Evolutionary conservation across 208 protist species (phyloP).

Genomic region (Herpetomonas samuelpessoai): DNA sequence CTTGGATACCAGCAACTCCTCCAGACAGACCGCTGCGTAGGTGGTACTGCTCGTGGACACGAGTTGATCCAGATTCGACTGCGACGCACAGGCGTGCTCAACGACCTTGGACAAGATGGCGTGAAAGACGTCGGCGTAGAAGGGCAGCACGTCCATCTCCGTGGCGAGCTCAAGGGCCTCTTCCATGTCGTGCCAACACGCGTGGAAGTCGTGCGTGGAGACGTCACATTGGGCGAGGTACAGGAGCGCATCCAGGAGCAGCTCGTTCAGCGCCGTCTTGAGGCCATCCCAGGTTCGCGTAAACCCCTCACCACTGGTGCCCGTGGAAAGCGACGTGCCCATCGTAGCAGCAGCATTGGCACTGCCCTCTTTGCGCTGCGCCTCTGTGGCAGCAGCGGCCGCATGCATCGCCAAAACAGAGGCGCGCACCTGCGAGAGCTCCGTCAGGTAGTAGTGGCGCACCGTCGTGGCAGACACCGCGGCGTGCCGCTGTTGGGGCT

Average conservation of each 20-base stretch:
- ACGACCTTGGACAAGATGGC: slow-evolving; percentile 28
- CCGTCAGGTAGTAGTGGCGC: slow-evolving; percentile 4
- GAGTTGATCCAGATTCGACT: slow-evolving; percentile 34
- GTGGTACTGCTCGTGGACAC: slow-evolving; percentile 22
- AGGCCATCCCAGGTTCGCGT: slow-evolving; percentile 6
- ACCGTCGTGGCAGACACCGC: background rate
- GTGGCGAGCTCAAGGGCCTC: slow-evolving; percentile 32
- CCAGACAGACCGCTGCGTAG: slow-evolving; percentile 26
- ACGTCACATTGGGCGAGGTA: slow-evolving; percentile 40
- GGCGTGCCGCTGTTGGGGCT: background rate
- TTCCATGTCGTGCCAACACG: slow-evolving; percentile 57
- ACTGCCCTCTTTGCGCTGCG: background rate
- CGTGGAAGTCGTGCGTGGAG: slow-evolving; percentile 31
- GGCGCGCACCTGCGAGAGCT: slow-evolving; percentile 2
- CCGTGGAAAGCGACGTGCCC: background rate
- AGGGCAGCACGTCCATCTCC: slow-evolving; percentile 14
- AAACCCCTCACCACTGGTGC: no score
- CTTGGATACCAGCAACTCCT: slow-evolving; percentile 38
- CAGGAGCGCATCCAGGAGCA: slow-evolving; percentile 58
- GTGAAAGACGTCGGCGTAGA: slow-evolving; percentile 40
- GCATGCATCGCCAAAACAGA: background rate
- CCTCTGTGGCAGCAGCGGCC: no score
- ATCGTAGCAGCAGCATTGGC: no score
- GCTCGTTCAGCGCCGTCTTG: slow-evolving; percentile 48
- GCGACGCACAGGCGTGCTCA: slow-evolving; percentile 44